Evolutionary conservation across 2,329 filamentous ascomycete genomes (phyloP), one percentile per base, ranked within the genome.

Genomic region (Ascocoryne sarcoides): DNA sequence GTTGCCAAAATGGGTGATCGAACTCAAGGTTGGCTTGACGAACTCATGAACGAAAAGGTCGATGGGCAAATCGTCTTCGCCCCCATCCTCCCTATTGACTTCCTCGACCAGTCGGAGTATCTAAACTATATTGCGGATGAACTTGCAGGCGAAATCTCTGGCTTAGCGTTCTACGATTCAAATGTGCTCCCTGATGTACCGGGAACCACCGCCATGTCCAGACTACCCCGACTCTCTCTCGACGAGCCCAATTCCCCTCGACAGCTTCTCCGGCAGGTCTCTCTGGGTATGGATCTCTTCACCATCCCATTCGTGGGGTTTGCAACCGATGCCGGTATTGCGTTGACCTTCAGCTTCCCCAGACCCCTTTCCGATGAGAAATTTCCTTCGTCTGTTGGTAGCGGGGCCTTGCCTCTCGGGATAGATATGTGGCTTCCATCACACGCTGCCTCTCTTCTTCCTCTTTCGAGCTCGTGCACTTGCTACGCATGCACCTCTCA

Each of bases 401-500:
- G 43, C 3, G 40, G 46, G 26, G 48, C 56, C 9, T 52, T 56
- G 0, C 71, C 82, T 0, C 66, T 96, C 0, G 92, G 84, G 4
- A 66, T 82, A 17, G 79, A 96, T 61, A 80, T 96, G 67, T 93
- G 87, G 81, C 68, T 71, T 2, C 46, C 70, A 0, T 57, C 63
- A 2, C 73, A 92, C 62, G 70, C 76, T 3, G 67, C 70, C 4
- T 76, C 84, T 29, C 58, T 85, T 1, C 61, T 62, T 0, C 80
- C 90, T 0, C 65, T 95, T 2, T 58, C 63, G 1, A 53, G 69
- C 4, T 70, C 62, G 12, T 98, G 92, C 61, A 53, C 64, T 37
- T 98, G 92, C 69, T 90, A 94, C 60, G 70, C 87, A 16, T 98
- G 92, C 68, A 76, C 69, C 2, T 75, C 74, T 14, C 90, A 96